Evolutionary conservation across 176 grass and related monocot genomes (phyloP).

Genomic region (Ensete ventricosum): DNA sequence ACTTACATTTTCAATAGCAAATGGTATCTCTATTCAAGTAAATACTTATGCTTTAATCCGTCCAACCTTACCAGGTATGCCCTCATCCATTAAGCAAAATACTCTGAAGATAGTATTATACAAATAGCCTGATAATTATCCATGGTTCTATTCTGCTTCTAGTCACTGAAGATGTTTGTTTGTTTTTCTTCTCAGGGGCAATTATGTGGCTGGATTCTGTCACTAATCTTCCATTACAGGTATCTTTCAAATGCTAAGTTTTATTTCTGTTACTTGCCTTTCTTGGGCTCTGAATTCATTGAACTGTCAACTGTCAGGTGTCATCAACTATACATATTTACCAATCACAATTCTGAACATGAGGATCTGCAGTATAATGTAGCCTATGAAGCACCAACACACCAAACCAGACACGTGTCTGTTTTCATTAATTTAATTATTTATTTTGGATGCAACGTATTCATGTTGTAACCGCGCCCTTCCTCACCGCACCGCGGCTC

Average conservation of each 20-base stretch:
- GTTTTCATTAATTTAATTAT: no score
- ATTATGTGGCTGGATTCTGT: slow-evolving; percentile 87
- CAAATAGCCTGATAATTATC: background rate
- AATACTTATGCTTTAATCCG: slow-evolving; percentile 78
- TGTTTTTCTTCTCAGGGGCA: slow-evolving; percentile 42
- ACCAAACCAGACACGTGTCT: no score
- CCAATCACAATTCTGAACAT: background rate
- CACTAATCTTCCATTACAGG: slow-evolving; percentile 94
- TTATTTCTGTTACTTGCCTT: background rate
- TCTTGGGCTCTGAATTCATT: background rate
- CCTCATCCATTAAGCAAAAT: slow-evolving; percentile 12
- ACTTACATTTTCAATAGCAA: slow-evolving; percentile 68
- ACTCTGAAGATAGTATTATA: background rate
- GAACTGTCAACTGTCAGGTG: no score
- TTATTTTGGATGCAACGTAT: no score
- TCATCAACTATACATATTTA: background rate
- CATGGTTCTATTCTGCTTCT: background rate
- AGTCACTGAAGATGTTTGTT: background rate
- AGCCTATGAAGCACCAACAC: no score
- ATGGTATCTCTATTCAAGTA: slow-evolving; percentile 80
- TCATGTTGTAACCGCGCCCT: no score
- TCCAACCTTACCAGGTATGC: slow-evolving; percentile 64
- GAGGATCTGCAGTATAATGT: background rate
- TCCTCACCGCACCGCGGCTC: no score
- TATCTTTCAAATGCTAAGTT: slow-evolving; percentile 18